Evolutionary conservation across 148 eudicot species (phyloP).

Genomic region (Rhododendron henanense): DNA sequence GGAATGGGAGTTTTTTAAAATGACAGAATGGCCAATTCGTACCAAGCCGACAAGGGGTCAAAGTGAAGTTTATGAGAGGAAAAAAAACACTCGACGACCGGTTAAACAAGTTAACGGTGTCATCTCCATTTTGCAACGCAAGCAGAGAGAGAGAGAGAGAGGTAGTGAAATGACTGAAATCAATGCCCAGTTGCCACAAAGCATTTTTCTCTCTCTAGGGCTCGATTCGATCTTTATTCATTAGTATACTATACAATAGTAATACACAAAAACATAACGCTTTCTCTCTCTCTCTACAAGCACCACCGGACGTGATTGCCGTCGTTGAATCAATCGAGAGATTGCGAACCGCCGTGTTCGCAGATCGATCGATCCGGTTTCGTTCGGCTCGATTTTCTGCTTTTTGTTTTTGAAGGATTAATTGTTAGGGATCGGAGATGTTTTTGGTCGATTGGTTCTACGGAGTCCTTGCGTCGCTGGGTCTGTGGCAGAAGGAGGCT

Average conservation of each 20-base stretch:
- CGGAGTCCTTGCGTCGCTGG: conserved; percentile 42
- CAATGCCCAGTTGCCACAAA: not conserved
- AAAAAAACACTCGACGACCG: not conserved
- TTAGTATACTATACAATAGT: not conserved
- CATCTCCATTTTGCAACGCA: not conserved
- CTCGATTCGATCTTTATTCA: not conserved
- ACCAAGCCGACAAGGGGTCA: too few relatives aligned
- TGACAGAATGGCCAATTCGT: too few relatives aligned
- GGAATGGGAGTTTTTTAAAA: too few relatives aligned
- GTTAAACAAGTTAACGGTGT: not conserved
- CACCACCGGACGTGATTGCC: not conserved
- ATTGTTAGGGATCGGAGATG: conserved; percentile 17
- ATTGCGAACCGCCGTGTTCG: conserved; percentile 17
- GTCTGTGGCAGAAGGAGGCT: conserved; percentile 53
- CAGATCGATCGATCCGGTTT: conserved; percentile 15
- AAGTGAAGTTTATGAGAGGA: too few relatives aligned
- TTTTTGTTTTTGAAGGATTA: not conserved
- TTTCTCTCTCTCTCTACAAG: not conserved
- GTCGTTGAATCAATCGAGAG: conserved; percentile 20
- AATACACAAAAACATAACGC: not conserved
- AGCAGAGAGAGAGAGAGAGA: not conserved
- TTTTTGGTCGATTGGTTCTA: conserved; percentile 55
- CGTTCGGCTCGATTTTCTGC: not conserved
- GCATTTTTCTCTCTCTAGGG: not conserved
- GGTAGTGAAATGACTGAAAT: not conserved